Percentiles rank a stretch among this genome's conserved stretches.
Evolutionary conservation across 202 grass and related monocot genomes (phyloP).

Genomic region (Elaeis oleifera): DNA sequence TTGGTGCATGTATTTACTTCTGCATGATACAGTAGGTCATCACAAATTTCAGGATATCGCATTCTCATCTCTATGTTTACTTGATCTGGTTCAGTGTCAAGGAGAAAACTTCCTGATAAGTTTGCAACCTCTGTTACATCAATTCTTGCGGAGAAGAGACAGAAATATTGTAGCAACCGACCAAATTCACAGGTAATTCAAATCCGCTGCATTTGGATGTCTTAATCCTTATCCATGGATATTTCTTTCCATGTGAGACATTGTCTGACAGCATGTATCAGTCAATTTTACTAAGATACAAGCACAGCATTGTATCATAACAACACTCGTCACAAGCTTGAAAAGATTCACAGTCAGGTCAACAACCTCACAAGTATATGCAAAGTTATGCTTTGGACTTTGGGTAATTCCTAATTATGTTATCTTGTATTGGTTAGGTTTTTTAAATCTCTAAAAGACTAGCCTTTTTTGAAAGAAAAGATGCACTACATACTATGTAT

Average conservation of each 20-base stretch:
- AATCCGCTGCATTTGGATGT: neutral
- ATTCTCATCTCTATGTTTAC: neutral
- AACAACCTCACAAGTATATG: neutral
- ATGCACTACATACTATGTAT: too few species aligned
- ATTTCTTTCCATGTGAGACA: neutral
- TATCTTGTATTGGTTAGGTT: neutral
- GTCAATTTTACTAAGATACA: too few species aligned
- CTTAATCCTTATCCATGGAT: neutral
- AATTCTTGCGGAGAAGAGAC: neutral
- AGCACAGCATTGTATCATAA: too few species aligned
- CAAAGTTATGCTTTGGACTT: neutral
- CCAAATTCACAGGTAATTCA: constrained; percentile 11
- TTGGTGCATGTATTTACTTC: too few species aligned
- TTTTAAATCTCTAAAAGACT: neutral
- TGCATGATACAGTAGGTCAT: too few species aligned
- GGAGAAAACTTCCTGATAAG: neutral
- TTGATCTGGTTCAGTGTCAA: neutral
- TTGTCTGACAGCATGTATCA: too few species aligned
- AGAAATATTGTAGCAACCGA: neutral
- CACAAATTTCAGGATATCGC: too few species aligned
- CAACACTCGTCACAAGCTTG: too few species aligned
- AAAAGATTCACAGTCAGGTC: neutral
- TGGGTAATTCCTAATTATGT: neutral
- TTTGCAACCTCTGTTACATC: neutral
- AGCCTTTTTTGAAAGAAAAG: neutral